A percentile compares a stretch with the other conserved stretches of the same genome.
Evolutionary conservation across 2,329 filamentous ascomycete species (phyloP).

Genomic region (Remersonia thermophila): DNA sequence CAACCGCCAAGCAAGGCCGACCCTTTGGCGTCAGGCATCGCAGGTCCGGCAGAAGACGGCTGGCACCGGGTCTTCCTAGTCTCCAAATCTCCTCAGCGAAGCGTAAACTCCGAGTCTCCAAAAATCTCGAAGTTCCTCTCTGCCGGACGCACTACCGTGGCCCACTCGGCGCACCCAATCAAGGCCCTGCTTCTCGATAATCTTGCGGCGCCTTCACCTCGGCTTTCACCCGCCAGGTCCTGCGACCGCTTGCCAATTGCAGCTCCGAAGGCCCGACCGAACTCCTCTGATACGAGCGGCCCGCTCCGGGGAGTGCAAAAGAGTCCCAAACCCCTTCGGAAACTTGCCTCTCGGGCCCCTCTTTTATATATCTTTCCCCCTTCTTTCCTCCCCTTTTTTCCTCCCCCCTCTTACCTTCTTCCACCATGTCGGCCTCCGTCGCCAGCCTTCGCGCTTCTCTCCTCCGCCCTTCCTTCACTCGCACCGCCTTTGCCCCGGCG

Average conservation of each 20-base stretch:
- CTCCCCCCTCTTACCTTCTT: conserved; percentile 14
- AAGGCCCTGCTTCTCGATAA: conserved; percentile 4
- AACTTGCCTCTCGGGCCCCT: conserved; percentile 6
- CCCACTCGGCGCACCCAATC: conserved; percentile 13
- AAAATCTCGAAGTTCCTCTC: conserved; percentile 6
- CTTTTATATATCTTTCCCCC: conserved; percentile 3
- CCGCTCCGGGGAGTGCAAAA: conserved; percentile 13
- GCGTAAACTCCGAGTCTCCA: too few species aligned
- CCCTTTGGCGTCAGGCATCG: conserved; percentile 1
- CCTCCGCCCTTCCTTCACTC: conserved; percentile 12
- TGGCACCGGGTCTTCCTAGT: conserved; percentile 2
- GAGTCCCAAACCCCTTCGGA: conserved; percentile 2
- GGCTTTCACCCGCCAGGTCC: conserved; percentile 14
- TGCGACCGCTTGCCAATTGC: conserved; percentile 8
- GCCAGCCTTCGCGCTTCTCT: conserved; percentile 17
- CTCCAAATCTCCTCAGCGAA: too few species aligned
- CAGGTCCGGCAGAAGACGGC: not conserved
- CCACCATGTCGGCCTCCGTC: conserved; percentile 18
- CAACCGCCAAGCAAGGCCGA: conserved; percentile 4
- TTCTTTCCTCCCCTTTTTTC: conserved; percentile 1
- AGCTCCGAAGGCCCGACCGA: conserved; percentile 12
- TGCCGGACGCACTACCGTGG: conserved; percentile 12
- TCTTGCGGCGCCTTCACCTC: conserved; percentile 11
- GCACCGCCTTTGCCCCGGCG: conserved; percentile 8
- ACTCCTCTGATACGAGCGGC: conserved; percentile 11